A percentile compares a stretch with the other conserved stretches of the same genome.
phyloP scores from a whole-genome alignment of 345 rosid species.

The Combretum micranthum region DNA sequence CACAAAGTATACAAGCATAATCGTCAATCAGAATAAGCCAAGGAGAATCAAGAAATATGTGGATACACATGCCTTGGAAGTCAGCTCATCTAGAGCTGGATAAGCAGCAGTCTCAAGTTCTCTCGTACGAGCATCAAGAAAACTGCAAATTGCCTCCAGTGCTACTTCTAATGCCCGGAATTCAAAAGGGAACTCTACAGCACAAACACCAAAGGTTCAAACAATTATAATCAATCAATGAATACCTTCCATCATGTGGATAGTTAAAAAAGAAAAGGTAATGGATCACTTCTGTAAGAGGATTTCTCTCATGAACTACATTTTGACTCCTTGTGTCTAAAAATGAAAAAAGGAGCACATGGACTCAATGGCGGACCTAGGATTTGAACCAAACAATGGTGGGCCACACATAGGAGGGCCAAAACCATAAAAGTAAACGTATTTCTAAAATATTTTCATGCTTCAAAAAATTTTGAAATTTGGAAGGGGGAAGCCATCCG shows the following conservation, averaged over 20 bases:
- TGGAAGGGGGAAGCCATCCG: no score
- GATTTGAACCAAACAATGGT: no score
- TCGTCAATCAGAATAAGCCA: not conserved
- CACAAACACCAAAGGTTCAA: slow-evolving; percentile 2
- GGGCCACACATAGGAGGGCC: no score
- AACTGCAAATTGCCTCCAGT: slow-evolving; percentile 52
- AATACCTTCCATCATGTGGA: not conserved
- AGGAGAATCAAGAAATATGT: not conserved
- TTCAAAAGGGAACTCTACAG: slow-evolving; percentile 48
- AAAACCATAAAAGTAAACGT: no score
- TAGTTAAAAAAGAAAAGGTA: not conserved
- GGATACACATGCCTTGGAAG: slow-evolving; percentile 29
- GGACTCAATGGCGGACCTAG: no score
- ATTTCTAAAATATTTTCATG: no score
- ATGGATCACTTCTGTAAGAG: no score
- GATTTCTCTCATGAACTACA: no score
- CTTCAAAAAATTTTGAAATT: no score
- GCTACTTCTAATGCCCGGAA: slow-evolving; percentile 51
- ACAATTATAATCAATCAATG: slow-evolving; percentile 1
- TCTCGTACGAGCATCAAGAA: slow-evolving; percentile 44
- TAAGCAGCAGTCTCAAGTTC: slow-evolving; percentile 47
- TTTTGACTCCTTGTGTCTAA: no score
- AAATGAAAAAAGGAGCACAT: no score
- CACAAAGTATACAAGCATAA: not conserved
- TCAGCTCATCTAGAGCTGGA: slow-evolving; percentile 56